Evolutionary conservation across 176 grass and related monocot species (phyloP), one percentile per base, ranked within the genome.

Genomic region (Triticum monococcum): DNA sequence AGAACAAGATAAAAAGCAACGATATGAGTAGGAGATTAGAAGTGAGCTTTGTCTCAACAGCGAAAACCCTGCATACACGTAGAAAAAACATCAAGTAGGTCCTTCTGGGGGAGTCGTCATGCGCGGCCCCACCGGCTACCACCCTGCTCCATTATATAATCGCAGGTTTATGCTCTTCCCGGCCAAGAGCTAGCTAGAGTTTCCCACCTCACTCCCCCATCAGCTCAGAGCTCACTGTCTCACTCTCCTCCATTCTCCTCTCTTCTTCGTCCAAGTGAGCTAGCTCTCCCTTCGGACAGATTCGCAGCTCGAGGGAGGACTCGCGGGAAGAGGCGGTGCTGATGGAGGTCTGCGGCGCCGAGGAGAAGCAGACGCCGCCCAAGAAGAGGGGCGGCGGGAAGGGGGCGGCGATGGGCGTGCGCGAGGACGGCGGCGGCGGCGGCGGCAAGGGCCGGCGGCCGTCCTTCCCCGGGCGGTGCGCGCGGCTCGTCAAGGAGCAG

Each of bases 401-500:
- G 68, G 52, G 4, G 22, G 65, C 57, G 17, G 56, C 6, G 26
- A 79, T 75, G 69, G 46, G 81, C 62, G 68, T 65, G 37, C 80
- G 87, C 56, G 54, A 17, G 24, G 79, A 54, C 16, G 50, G 14
- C 72, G 82, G 79, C 22, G 17, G 79, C 22, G 17, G 28, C 28
- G 28, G 20, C 41, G 22, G 36, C 84, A 85, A 78, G 36, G 66
- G 80, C 56, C 74, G 77, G 60, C 87, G 80, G 50, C 84, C 91
- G 61, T 94, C 96, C 43, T 98, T 95, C 90, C 81, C 91, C 41
- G 84, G 91, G 32, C 88, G 96, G 65, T 98, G 96, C 83, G 86
- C 88, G 73, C 88, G 91, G 70, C 87, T 98, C 23, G 91, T 92
- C 80, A 98, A 98, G 81, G 91, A 98, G 84, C 96, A 95, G 89